Percentiles rank a stretch among this genome's conserved stretches.
These are phyloP conservation scores for Yarrowia sp. DNA, from an alignment of 805 yeast genomes.

Conservation along the genomic window DNA sequence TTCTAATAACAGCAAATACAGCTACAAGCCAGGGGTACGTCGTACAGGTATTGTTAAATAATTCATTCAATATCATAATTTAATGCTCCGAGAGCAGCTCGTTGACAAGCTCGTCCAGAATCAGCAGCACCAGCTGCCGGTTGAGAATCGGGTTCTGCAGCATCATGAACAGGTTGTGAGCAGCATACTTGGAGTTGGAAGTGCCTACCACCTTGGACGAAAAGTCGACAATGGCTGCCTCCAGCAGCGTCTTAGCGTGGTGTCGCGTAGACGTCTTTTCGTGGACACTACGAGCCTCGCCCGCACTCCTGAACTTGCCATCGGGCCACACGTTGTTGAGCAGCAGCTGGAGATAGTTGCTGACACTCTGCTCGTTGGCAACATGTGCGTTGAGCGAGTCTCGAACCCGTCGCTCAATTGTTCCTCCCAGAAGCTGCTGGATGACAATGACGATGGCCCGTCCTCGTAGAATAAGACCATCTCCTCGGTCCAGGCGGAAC, in stretches of 20 bases:
- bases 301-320: constrained; percentile 44
- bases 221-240: constrained; percentile 57
- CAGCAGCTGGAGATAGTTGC: constrained; percentile 32
- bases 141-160: constrained; percentile 72
- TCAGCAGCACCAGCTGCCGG: constrained; percentile 56
- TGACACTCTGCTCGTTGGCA: constrained; percentile 33
- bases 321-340: constrained; percentile 50
- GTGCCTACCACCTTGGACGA: constrained; percentile 74
- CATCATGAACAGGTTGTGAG: constrained; percentile 57
- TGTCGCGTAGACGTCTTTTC: constrained; percentile 55
- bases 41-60: constrained; percentile 18
- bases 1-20: too few species aligned
- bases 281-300: constrained; percentile 44
- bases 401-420: constrained; percentile 66
- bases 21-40: too few species aligned
- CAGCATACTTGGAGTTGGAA: constrained; percentile 61
- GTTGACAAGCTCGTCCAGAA: constrained; percentile 56
- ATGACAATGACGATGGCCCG: constrained; percentile 75
- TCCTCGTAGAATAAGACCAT: constrained; percentile 74
- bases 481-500: constrained; percentile 62
- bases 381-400: constrained; percentile 40
- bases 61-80: constrained; percentile 26
- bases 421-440: constrained; percentile 84
- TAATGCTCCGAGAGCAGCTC: constrained; percentile 40
- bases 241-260: constrained; percentile 59